Evolutionary conservation across 2,329 filamentous ascomycete species (phyloP).

Genomic region (Hypoxylon sp.): DNA sequence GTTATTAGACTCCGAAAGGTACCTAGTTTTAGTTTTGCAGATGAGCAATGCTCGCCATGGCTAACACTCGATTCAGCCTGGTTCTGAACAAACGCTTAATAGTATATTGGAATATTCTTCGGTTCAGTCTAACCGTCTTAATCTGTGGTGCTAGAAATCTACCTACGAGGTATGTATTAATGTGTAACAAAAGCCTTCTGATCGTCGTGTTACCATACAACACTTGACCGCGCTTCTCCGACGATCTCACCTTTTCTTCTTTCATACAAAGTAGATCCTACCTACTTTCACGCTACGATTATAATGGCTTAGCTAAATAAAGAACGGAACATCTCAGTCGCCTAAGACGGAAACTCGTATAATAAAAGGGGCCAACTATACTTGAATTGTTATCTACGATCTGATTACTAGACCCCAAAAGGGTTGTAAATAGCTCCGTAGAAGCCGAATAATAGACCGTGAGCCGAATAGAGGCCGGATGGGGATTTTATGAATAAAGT

Average conservation of each 20-base stretch:
- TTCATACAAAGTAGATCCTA: background rate
- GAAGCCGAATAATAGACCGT: background rate
- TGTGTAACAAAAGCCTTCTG: slow-evolving; percentile 11
- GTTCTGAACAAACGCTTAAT: too few relatives aligned
- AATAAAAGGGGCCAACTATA: background rate
- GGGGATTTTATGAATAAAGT: background rate
- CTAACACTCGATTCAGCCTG: background rate
- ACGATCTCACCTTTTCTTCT: slow-evolving; percentile 12
- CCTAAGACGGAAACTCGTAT: background rate
- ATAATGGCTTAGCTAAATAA: background rate
- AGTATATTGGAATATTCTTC: background rate
- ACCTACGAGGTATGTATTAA: background rate
- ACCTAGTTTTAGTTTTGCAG: background rate
- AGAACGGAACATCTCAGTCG: slow-evolving; percentile 7
- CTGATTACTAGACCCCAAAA: too few relatives aligned
- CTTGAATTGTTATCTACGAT: background rate
- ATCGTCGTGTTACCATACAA: slow-evolving; percentile 15
- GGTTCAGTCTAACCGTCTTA: too few relatives aligned
- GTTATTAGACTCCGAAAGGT: background rate
- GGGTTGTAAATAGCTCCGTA: too few relatives aligned
- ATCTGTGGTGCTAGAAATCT: background rate
- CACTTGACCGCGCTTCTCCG: slow-evolving; percentile 16
- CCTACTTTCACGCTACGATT: background rate
- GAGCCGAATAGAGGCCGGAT: background rate
- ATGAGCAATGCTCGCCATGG: background rate